phyloP scores from a whole-genome alignment of 2,329 filamentous ascomycete genomes.

The Coleophoma crateriformis region DNA sequence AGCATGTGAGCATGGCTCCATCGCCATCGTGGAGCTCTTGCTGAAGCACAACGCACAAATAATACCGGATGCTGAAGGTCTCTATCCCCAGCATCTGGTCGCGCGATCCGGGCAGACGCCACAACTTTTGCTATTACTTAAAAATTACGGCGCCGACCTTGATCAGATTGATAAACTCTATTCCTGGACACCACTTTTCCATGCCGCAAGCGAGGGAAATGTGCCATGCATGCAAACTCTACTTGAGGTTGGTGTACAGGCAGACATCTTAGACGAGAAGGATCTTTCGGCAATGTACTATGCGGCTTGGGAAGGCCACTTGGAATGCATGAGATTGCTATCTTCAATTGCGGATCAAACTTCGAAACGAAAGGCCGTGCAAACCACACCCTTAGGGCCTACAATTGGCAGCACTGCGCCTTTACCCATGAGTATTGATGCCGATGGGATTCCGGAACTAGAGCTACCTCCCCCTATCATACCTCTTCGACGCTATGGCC shows the following conservation, averaged over 20 bases:
- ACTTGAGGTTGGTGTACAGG: conserved; percentile 71
- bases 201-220: conserved; percentile 94
- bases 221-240: conserved; percentile 80
- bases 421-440: conserved; percentile 63
- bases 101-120: conserved; percentile 82
- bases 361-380: conserved; percentile 10
- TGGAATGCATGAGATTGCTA: conserved; percentile 89
- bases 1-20: conserved; percentile 87
- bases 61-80: conserved; percentile 89
- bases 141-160: conserved; percentile 81
- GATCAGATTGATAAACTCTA: conserved; percentile 94
- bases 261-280: conserved; percentile 84
- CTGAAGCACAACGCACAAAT: conserved; percentile 76
- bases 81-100: conserved; percentile 96
- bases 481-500: conserved; percentile 86
- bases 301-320: conserved; percentile 93
- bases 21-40: conserved; percentile 78
- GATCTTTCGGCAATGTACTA: conserved; percentile 95
- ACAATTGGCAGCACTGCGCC: conserved; percentile 31
- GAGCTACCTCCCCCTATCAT: conserved; percentile 95
- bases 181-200: conserved; percentile 93
- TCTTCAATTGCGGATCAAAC: conserved; percentile 38
- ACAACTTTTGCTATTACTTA: conserved; percentile 71
- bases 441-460: conserved; percentile 85
- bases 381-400: conserved; percentile 26